Evolutionary conservation across 1,284 basidiomycete genomes (phyloP), one percentile per base, ranked within the genome.

Genomic region (Coniferiporia weirii): DNA sequence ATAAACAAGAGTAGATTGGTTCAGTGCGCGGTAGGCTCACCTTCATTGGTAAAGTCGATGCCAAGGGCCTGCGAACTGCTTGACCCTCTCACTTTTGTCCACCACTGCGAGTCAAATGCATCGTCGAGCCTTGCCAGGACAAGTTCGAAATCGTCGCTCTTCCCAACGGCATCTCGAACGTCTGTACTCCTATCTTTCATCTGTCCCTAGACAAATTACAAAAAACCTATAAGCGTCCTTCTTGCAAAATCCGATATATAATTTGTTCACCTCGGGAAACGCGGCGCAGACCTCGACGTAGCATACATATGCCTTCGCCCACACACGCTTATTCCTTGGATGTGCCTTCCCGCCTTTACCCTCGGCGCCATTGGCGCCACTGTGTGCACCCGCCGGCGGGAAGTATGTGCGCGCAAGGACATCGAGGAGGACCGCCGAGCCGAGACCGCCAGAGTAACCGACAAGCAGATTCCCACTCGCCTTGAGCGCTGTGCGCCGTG

Each of bases 401-500:
- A 87, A 80, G 68, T 90, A 91, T n/a, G 76, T 79, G 62, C 75
- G 75, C 40, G 82, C 72, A 1, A 90, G 74, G 22, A 90, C 72
- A 67, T 91, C 85, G n/a, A 91, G 74, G 4, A 91, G 75, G 1
- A 89, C 76, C 0, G 84, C 81, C 0, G 89, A 89, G 3, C 85
- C 85, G 0, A 89, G 73, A 2, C 89, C 89, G 9, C 90, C 89
- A 35, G 89, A 91, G 62, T 84, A 81, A 0, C 78, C 89, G 19
- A 92, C 68, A 3, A 85, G 70, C 3, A 91, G 71, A 61, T 85
- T 82, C 38, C 89, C 89, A 10, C 79, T 72, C 0, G 89, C 86
- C 65, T 83, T 84, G 5, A 88, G 73, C 7, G 74, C 76, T 53
- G 77, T 81, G 22, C 75, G 76, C 34, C 78, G 75, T 20, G 74